Percentiles rank a stretch among this genome's conserved stretches.
These are phyloP conservation scores for Suillus brevipes DNA, from an alignment of 768 basidiomycete genomes.

Conservation along the genomic window DNA sequence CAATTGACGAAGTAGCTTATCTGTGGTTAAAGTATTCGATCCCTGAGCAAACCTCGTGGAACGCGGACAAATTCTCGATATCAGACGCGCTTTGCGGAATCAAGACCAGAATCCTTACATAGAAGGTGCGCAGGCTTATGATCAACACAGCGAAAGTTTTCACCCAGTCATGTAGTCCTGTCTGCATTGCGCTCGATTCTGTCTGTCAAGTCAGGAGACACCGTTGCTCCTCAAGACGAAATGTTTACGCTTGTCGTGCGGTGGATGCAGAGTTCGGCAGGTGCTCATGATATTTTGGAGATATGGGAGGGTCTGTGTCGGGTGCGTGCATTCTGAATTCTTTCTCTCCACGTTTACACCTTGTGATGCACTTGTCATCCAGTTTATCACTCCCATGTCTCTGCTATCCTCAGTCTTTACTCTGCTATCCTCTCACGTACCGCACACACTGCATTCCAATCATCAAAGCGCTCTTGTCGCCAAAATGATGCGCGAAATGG, in stretches of 20 bases:
- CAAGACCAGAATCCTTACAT: slow-evolving; percentile 19
- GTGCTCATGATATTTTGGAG: slow-evolving; percentile 59
- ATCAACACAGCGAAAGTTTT: not conserved
- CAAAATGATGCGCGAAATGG: slow-evolving; percentile 56
- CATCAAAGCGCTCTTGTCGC: no score
- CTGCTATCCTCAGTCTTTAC: slow-evolving; percentile 59
- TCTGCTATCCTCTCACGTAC: slow-evolving; percentile 65
- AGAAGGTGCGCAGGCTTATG: slow-evolving; percentile 22
- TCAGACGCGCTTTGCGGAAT: slow-evolving; percentile 19
- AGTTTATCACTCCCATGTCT: slow-evolving; percentile 44
- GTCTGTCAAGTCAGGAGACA: slow-evolving; percentile 50
- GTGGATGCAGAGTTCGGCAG: slow-evolving; percentile 62
- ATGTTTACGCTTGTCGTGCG: slow-evolving; percentile 57
- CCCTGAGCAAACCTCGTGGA: slow-evolving; percentile 10
- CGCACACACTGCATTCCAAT: slow-evolving; percentile 64
- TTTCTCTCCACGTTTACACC: not conserved
- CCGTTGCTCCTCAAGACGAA: slow-evolving; percentile 54
- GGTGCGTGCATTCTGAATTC: slow-evolving; percentile 36
- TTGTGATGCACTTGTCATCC: slow-evolving; percentile 35
- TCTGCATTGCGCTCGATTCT: slow-evolving; percentile 64
- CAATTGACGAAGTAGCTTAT: no score
- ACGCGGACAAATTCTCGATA: slow-evolving; percentile 24
- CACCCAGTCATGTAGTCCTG: slow-evolving; percentile 35
- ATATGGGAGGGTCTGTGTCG: slow-evolving; percentile 57
- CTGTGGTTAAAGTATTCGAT: no score